Percentiles rank a stretch among this genome's conserved stretches.
These are phyloP conservation scores for Dactylonectria macrodidyma DNA, from an alignment of 2,329 filamentous ascomycete species.

Conservation along the genomic window DNA sequence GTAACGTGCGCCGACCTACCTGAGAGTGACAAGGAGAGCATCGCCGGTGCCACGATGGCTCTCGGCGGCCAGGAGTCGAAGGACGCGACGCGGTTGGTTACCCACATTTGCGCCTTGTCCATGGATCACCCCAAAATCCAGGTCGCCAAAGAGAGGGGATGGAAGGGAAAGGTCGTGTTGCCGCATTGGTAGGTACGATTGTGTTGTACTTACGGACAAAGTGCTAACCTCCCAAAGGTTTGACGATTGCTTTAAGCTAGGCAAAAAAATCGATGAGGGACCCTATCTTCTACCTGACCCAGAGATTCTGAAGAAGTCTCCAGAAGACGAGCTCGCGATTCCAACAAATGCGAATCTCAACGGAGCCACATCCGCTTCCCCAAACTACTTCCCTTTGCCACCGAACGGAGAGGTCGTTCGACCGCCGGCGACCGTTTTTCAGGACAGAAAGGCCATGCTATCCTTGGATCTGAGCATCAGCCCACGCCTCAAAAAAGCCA, in stretches of 20 bases:
- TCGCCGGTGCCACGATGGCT: slow-evolving; percentile 89
- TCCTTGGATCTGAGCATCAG: slow-evolving; percentile 81
- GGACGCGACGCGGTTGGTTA: slow-evolving; percentile 80
- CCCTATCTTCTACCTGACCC: slow-evolving; percentile 91
- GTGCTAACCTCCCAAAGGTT: slow-evolving; percentile 73
- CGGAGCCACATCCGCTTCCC: slow-evolving; percentile 73
- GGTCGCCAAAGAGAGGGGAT: slow-evolving; percentile 73
- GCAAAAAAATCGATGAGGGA: slow-evolving; percentile 88
- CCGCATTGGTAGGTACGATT: slow-evolving; percentile 82
- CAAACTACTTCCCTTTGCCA: slow-evolving; percentile 60
- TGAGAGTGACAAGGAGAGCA: slow-evolving; percentile 89
- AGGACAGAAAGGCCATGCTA: slow-evolving; percentile 83
- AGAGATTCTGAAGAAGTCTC: slow-evolving; percentile 78
- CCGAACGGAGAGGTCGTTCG: slow-evolving; percentile 59
- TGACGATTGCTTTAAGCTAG: slow-evolving; percentile 94
- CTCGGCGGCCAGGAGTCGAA: slow-evolving; percentile 88
- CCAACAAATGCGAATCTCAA: slow-evolving; percentile 73
- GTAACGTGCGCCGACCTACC: slow-evolving; percentile 90
- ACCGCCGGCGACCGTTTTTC: slow-evolving; percentile 80
- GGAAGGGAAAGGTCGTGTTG: slow-evolving; percentile 86
- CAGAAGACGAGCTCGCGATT: slow-evolving; percentile 70
- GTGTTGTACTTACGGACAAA: not conserved
- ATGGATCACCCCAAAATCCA: slow-evolving; percentile 81
- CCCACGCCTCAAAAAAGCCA: slow-evolving; percentile 74
- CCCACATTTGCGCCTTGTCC: slow-evolving; percentile 89